A percentile compares a stretch with the other conserved stretches of the same genome.
Evolutionary conservation across 1,139 yeast species (phyloP).

Genomic region (Williopsis jadinii): DNA sequence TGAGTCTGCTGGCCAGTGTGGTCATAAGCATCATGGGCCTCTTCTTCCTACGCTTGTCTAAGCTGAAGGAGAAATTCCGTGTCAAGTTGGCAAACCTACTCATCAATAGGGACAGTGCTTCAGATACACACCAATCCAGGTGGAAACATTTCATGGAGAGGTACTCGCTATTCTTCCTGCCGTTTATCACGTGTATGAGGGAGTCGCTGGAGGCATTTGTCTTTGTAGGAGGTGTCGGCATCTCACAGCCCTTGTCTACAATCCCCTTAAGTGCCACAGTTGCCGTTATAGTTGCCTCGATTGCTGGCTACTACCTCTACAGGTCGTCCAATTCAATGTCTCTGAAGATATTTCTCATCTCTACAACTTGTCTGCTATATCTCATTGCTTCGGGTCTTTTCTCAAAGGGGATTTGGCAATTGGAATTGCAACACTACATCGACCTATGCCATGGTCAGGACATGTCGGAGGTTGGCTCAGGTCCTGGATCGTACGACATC

Average conservation of each 20-base stretch:
- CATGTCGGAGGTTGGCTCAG: constrained; percentile 83
- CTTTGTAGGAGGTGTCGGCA: constrained; percentile 83
- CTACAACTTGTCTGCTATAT: constrained; percentile 80
- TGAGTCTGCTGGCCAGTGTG: constrained; percentile 75
- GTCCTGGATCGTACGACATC: constrained; percentile 92
- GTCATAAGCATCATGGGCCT: constrained; percentile 87
- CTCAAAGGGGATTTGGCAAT: constrained; percentile 86
- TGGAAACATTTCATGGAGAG: constrained; percentile 40
- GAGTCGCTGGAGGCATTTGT: constrained; percentile 94
- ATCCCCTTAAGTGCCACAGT: constrained; percentile 71
- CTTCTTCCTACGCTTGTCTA: constrained; percentile 85
- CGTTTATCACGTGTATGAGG: constrained; percentile 78
- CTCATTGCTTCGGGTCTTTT: constrained; percentile 84
- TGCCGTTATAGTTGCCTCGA: constrained; percentile 59
- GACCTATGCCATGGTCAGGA: constrained; percentile 74
- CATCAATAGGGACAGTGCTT: constrained; percentile 4
- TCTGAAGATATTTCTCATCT: constrained; percentile 69
- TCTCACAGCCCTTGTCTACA: constrained; percentile 66
- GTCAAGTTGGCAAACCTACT: constrained; percentile 72
- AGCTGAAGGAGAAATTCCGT: constrained; percentile 90
- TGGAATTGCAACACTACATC: constrained; percentile 66
- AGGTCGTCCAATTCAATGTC: constrained; percentile 73
- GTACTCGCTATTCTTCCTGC: constrained; percentile 76
- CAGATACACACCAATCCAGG: constrained; percentile 5
- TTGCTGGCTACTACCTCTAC: constrained; percentile 63